phyloP scores from a whole-genome alignment of 2,329 filamentous ascomycete species.

The Aspergillus sp. region DNA sequence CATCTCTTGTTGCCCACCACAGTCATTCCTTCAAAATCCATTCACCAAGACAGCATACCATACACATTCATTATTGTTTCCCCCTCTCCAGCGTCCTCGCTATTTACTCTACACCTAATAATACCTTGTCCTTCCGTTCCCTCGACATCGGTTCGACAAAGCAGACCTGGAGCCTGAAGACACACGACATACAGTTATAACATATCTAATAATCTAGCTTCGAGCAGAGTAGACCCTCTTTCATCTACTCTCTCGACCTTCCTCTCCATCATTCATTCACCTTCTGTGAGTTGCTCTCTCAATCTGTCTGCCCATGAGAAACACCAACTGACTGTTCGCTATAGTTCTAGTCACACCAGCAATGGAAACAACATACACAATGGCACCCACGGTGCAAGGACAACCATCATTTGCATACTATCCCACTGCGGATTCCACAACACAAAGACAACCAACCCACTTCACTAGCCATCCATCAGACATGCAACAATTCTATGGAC shows the following conservation, averaged over 20 bases:
- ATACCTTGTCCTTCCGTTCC: neutral
- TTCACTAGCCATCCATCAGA: constrained; percentile 63
- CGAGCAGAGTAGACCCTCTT: neutral
- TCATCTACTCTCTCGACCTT: neutral
- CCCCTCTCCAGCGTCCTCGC: constrained; percentile 2
- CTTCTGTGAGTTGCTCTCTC: no score
- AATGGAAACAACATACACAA: constrained; percentile 63
- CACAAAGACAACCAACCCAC: constrained; percentile 71
- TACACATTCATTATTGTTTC: constrained; percentile 14
- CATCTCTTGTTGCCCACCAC: no score
- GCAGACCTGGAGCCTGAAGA: no score
- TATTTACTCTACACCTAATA: constrained; percentile 2
- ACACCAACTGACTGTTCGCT: neutral
- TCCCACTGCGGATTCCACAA: constrained; percentile 63
- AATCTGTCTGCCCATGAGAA: no score
- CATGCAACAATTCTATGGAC: constrained; percentile 40
- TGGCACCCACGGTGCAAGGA: constrained; percentile 54
- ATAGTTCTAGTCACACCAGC: neutral
- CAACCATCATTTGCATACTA: constrained; percentile 85
- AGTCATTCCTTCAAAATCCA: constrained; percentile 28
- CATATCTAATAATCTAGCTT: neutral
- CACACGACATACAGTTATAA: no score
- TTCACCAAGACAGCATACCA: constrained; percentile 24
- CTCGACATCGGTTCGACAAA: no score
- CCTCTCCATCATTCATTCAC: no score